Conservation (phyloP, 495 filamentous ascomycete species). For the Penicillium alfredii region DNA sequence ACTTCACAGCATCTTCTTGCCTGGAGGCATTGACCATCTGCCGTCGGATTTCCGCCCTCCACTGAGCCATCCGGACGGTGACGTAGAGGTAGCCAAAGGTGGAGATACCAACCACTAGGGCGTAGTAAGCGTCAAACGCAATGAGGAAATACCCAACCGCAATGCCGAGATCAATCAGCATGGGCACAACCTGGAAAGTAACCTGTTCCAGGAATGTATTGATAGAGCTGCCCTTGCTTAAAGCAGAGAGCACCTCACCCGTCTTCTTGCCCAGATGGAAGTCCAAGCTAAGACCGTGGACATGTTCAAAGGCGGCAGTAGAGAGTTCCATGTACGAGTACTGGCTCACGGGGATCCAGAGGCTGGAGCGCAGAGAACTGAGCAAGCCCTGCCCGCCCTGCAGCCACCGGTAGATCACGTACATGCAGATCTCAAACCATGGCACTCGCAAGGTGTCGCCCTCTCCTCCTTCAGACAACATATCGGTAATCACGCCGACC, state of each 20-base stretch:
- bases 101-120: slow-evolving; percentile 82
- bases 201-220: slow-evolving; percentile 95
- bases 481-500: slow-evolving; percentile 67
- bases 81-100: slow-evolving; percentile 96
- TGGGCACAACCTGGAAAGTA: slow-evolving; percentile 90
- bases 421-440: slow-evolving; percentile 66
- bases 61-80: slow-evolving; percentile 92
- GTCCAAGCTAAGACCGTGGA: slow-evolving; percentile 88
- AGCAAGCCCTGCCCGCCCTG: slow-evolving; percentile 85
- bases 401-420: slow-evolving; percentile 75
- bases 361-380: slow-evolving; percentile 68
- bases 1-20: slow-evolving; percentile 92
- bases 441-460: slow-evolving; percentile 46
- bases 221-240: slow-evolving; percentile 94
- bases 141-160: slow-evolving; percentile 82
- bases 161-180: slow-evolving; percentile 83
- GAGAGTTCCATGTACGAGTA: slow-evolving; percentile 94
- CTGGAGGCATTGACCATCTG: slow-evolving; percentile 91
- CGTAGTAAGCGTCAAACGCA: slow-evolving; percentile 79
- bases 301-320: slow-evolving; percentile 93
- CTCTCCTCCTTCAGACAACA: slow-evolving; percentile 51
- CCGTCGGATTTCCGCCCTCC: slow-evolving; percentile 80
- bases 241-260: slow-evolving; percentile 86
- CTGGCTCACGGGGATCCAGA: slow-evolving; percentile 95
- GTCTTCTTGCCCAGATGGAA: slow-evolving; percentile 97